Evolutionary conservation across 805 yeast genomes (phyloP), one percentile per base, ranked within the genome.

Genomic region (Yarrowia sp.): DNA sequence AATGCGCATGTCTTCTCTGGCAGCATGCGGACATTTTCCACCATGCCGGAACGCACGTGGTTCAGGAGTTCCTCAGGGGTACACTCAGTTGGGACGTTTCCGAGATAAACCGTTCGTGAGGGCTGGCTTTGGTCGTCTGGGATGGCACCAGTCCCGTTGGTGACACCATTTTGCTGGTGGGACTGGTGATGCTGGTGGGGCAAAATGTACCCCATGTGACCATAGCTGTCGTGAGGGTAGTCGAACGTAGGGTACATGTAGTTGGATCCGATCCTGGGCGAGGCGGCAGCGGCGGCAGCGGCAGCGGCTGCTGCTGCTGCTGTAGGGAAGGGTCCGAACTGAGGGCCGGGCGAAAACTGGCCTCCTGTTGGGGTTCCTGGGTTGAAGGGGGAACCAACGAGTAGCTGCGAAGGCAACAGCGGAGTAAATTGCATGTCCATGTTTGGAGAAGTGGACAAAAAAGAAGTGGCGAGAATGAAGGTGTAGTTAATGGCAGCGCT

Each of bases 1-100:
- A 91, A 91, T 2, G 97, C 97, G 82, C 97, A 92, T 82, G 86
- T 87, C 78, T 91, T 92, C 45, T 89, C 86, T 1, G 95, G 92
- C n/a, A 92, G 80, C 69, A 93, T 84, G 50, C 74, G 71, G 56
- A 91, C 87, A 68, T 85, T 87, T 80, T 93, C 98, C 68, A 93
- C 86, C 36, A 91, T 87, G 41, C 98, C 98, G 41, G 96, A 89
- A 73, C 97, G 86, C 40, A 93, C 97, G 77, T 92, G 96, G 76
- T 93, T 93, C 75, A 94, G 83, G 63, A 95, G 79, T 74, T 91
- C 97, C 73, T 89, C 87, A 5, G 94, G 87, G 19, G 92, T 86
- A 69, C 92, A 83, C 70, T 89, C 90, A n/a, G 84, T 79, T 0
- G 98, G 97, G 46, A 94, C 84, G 76, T 91, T 92, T 15, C 97